These are phyloP conservation scores for Trichoderma sp. DNA, from an alignment of 2,329 filamentous ascomycete genomes.

Conservation along the genomic window DNA sequence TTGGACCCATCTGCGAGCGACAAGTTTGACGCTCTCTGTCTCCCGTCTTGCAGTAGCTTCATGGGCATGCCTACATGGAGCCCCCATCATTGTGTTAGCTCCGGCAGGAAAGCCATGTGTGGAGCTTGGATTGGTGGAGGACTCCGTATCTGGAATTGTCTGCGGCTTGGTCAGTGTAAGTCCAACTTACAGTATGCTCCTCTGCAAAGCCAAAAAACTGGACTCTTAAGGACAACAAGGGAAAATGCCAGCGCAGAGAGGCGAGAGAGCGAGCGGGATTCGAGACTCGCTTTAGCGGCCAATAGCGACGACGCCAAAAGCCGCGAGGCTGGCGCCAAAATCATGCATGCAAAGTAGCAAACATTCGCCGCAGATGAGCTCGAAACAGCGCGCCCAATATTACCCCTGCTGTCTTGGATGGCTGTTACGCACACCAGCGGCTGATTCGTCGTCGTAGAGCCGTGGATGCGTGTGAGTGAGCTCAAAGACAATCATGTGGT, in stretches of 20 bases:
- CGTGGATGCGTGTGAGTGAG: background rate
- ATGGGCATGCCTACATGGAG: background rate
- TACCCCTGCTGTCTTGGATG: slow-evolving; percentile 12
- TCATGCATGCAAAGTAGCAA: slow-evolving; percentile 19
- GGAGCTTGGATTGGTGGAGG: background rate
- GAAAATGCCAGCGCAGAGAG: background rate
- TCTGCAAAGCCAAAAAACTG: background rate
- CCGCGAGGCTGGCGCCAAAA: slow-evolving; percentile 10
- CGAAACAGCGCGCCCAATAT: background rate
- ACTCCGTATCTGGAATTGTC: background rate
- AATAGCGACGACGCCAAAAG: slow-evolving; percentile 3
- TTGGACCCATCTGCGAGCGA: background rate
- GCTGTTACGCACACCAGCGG: slow-evolving; percentile 2
- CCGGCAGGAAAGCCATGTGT: background rate
- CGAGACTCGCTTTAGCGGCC: background rate
- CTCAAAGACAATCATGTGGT: background rate
- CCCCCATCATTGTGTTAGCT: slow-evolving; percentile 1
- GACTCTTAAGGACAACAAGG: background rate
- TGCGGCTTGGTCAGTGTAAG: background rate
- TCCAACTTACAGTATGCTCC: background rate
- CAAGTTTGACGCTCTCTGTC: background rate
- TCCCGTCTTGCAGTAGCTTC: background rate
- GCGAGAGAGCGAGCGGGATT: background rate
- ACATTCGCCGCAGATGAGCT: background rate
- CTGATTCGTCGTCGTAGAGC: background rate